phyloP scores from a whole-genome alignment of 768 basidiomycete species.

The Agaricus sinodeliciosus region DNA sequence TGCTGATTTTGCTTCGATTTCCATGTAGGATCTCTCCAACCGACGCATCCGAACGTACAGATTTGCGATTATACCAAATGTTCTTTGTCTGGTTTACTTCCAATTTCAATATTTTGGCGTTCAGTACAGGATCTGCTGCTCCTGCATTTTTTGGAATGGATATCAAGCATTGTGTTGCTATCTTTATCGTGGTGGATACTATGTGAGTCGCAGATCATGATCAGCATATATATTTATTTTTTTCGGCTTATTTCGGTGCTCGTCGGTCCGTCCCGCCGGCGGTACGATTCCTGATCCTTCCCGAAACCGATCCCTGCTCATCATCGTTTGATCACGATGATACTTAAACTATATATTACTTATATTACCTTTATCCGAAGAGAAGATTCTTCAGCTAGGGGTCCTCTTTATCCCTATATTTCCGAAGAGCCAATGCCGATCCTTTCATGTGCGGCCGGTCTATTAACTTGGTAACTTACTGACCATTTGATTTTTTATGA shows the following conservation, averaged over 20 bases:
- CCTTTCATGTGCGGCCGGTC: no score
- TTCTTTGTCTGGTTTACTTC: constrained; percentile 72
- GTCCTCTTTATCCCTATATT: no score
- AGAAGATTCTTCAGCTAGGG: no score
- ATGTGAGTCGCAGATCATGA: constrained; percentile 27
- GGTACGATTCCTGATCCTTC: background rate
- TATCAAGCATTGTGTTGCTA: constrained; percentile 43
- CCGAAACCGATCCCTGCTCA: no score
- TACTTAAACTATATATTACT: no score
- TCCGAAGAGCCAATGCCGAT: no score
- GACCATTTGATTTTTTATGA: no score
- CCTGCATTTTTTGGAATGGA: constrained; percentile 51
- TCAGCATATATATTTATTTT: no score
- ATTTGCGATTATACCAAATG: constrained; percentile 55
- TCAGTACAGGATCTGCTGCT: constrained; percentile 55
- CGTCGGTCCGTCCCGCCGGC: background rate
- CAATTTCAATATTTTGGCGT: constrained; percentile 61
- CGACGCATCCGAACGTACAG: constrained; percentile 39
- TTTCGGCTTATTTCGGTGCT: background rate
- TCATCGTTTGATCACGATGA: no score
- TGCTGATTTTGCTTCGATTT: background rate
- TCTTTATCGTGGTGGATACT: constrained; percentile 34
- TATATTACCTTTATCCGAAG: no score
- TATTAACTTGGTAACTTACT: no score
- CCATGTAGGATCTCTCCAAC: constrained; percentile 46